Base-by-base conservation (phyloP, 371 early-diverging fungal genomes). In the Smittium mucronatum region DNA sequence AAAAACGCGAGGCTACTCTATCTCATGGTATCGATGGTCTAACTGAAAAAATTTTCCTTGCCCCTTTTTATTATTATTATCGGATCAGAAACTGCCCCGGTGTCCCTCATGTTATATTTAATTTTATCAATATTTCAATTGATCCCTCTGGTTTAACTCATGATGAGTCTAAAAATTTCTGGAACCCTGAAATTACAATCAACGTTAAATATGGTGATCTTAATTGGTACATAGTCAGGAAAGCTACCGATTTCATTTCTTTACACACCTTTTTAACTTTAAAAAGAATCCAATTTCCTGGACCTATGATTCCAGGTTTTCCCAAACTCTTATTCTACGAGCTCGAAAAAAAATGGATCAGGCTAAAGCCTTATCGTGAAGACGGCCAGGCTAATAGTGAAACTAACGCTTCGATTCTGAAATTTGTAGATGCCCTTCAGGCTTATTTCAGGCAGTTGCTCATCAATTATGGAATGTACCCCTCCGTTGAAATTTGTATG, bases 141-240 rank as follows among this genome's bases (percentile, higher is more conserved):
- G 64, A 35, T 17, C 58, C 58, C 32, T 64, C 68, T 16, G 57
- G 68, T 8, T n/a, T n/a, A n/a, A 32, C n/a, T 34, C 11, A 64
- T 11, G 69, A 68, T 8, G 47, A n/a, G 31, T 32, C 33, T 28
- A 68, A 31, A 25, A 36, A 36, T 47, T 29, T 68, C 26, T 32
- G 65, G n/a, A n/a, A 31, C n/a, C 33, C 33, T 25, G 32, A 60
- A 25, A 68, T 68, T 36, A 28, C 31, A 5, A 5, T 68, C 26
- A n/a, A n/a, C 63, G 58, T 58, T 31, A 58, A 86, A 67, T 92
- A 92, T 70, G 93, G 93, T 16, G 88, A 87, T 68, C 76, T 86
- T 58, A 85, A 87, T 76, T 92, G 92, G 92, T 84, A 86, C 1
- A 85, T 92, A 59, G 75, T 82, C 36, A 85, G 89, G n/a, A 78